Base-by-base conservation (phyloP, 768 basidiomycete genomes). In the Rhizopogon vulgaris region DNA sequence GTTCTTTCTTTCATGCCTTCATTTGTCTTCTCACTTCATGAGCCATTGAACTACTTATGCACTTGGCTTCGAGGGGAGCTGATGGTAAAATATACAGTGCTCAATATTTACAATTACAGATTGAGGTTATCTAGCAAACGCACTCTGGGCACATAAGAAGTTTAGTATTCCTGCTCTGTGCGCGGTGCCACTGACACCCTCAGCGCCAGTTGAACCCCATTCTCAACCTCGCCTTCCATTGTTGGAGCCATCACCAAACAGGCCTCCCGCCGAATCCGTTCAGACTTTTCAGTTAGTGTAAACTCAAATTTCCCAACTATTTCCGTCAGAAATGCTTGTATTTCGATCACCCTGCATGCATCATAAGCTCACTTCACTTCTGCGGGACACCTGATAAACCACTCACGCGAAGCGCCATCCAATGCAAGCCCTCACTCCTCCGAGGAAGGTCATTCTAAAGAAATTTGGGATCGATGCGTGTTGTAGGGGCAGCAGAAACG, bases 251-350 rank as follows among this genome's bases (percentile, higher is more conserved):
- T 69, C 34, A 70, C 55, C 6, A 57, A 11, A 24, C 63, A 62
- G n/a, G 62, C 54, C 38, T 65, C 65, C 25, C 69, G 60, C 14
- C 60, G 45, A 36, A 75, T 52, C 30, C 52, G 60, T 38, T 63
- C 56, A 17, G 60, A 53, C 22, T 57, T 61, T 3, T 67, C 63
- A 15, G 69, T 68, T 52, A 63, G 58, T 41, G 58, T 53, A 54
- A 83, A 78, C 56, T 82, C 76, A 56, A 84, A 81, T 56, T 77
- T 71, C 30, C 71, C 63, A 39, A 83, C 50, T n/a, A 80, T 68
- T 57, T 82, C 80, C 22, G 78, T 72, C 14, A 83, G 58, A 63
- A 85, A 81, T 0, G 76, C 71, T 55, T 84, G 82, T 14, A 83
- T 61, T 60, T 85, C 80, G 38, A 73, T 60, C 0, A 81, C 58